phyloP scores from a whole-genome alignment of 257 asterid species.

The Avicennia marina region DNA sequence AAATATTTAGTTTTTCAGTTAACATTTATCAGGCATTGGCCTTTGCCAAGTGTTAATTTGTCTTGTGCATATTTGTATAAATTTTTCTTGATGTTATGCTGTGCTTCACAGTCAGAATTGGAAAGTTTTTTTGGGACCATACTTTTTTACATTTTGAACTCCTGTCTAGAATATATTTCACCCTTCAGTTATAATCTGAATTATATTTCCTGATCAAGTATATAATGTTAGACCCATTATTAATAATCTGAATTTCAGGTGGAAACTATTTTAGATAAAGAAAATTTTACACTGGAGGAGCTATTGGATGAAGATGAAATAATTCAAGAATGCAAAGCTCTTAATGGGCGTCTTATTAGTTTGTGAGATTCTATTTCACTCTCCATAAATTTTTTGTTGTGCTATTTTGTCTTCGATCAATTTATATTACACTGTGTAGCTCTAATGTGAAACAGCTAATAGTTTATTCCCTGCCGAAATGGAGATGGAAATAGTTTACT shows the following conservation, averaged over 20 bases:
- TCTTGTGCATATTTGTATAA: background rate
- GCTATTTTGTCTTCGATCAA: background rate
- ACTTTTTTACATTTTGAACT: background rate
- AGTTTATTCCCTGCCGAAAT: background rate
- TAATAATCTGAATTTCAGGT: slow-evolving; percentile 47
- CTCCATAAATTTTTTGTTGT: background rate
- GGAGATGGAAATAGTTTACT: slow-evolving; percentile 3
- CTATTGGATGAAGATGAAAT: slow-evolving; percentile 94
- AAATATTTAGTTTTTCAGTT: too few relatives aligned
- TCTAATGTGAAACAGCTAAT: background rate
- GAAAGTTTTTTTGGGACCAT: background rate
- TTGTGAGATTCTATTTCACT: slow-evolving; percentile 46
- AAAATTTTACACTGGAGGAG: slow-evolving; percentile 69
- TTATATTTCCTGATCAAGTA: too few relatives aligned
- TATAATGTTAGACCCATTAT: background rate
- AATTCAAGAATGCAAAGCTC: slow-evolving; percentile 96
- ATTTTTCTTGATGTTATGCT: slow-evolving; percentile 5
- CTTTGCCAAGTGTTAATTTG: background rate
- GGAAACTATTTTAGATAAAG: slow-evolving; percentile 83
- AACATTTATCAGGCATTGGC: too few relatives aligned
- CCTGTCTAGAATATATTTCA: background rate
- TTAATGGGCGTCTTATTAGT: slow-evolving; percentile 85
- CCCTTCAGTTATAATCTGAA: background rate
- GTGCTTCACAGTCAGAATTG: slow-evolving; percentile 8
- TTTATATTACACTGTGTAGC: background rate